These are phyloP conservation scores for Cutaneotrichosporon sp. DNA, from an alignment of 1,284 basidiomycete species.

Conservation along the genomic window DNA sequence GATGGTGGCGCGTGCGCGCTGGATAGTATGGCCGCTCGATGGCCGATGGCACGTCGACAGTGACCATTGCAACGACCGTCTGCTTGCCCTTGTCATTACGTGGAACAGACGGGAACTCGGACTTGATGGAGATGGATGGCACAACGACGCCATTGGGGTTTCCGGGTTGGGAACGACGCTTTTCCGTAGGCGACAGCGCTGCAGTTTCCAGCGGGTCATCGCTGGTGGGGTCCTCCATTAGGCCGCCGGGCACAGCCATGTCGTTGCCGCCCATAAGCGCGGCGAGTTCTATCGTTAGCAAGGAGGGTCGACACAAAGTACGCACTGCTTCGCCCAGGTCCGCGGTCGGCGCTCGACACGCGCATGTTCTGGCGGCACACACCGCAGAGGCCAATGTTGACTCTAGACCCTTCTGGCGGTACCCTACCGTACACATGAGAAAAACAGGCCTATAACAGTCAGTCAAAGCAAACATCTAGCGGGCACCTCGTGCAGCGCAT, in stretches of 20 bases:
- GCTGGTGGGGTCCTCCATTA: too few species aligned
- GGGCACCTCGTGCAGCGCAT: conserved; percentile 82
- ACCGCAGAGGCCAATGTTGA: conserved; percentile 87
- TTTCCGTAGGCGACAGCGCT: too few species aligned
- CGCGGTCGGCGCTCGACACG: conserved; percentile 60
- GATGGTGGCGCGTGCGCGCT: conserved; percentile 22
- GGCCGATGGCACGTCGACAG: conserved; percentile 79
- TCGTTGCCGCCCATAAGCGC: conserved; percentile 66
- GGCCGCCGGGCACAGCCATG: neutral
- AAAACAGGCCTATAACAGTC: conserved; percentile 71
- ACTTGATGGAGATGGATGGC: conserved; percentile 78
- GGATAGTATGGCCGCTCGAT: conserved; percentile 44
- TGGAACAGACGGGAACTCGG: conserved; percentile 77
- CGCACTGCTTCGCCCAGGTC: conserved; percentile 79
- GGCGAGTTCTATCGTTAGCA: conserved; percentile 62
- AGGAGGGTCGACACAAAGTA: conserved; percentile 23
- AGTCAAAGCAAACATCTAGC: neutral
- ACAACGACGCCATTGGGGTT: conserved; percentile 64
- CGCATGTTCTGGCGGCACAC: conserved; percentile 95
- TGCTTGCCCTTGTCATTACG: conserved; percentile 58
- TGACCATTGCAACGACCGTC: conserved; percentile 79
- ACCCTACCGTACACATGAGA: conserved; percentile 88
- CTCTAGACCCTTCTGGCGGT: conserved; percentile 59
- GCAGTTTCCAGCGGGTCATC: too few species aligned
- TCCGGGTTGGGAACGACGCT: neutral